phyloP scores from a whole-genome alignment of 2,329 filamentous ascomycete genomes.

The Diaporthe ampelina region DNA sequence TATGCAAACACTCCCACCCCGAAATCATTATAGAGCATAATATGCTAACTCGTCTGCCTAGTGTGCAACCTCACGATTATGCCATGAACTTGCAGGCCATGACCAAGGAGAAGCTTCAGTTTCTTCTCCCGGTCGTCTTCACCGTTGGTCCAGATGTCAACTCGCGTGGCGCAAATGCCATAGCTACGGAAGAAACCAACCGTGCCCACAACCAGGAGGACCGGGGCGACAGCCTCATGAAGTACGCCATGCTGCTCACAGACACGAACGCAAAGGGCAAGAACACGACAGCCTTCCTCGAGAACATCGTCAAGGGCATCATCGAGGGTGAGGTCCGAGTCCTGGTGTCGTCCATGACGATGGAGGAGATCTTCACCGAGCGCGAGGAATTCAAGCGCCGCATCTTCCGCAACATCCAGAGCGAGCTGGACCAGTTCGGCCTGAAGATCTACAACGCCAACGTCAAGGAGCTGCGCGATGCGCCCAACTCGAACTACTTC shows the following conservation, averaged over 20 bases:
- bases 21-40: background rate
- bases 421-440: constrained; percentile 85
- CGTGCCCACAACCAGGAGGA: constrained; percentile 58
- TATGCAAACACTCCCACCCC: background rate
- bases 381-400: constrained; percentile 67
- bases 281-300: constrained; percentile 71
- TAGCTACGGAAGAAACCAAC: constrained; percentile 34
- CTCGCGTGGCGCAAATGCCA: constrained; percentile 62
- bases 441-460: constrained; percentile 80
- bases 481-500: constrained; percentile 86
- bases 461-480: constrained; percentile 89
- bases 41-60: constrained; percentile 48
- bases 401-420: constrained; percentile 81
- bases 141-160: constrained; percentile 86
- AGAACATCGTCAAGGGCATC: constrained; percentile 89
- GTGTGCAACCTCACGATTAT: constrained; percentile 84
- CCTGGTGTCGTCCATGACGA: constrained; percentile 89
- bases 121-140: constrained; percentile 85
- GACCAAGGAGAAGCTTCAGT: constrained; percentile 90
- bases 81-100: constrained; percentile 87
- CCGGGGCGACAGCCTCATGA: constrained; percentile 76
- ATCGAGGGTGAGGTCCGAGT: constrained; percentile 90
- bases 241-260: constrained; percentile 85
- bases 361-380: constrained; percentile 79
- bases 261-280: constrained; percentile 61